Evolutionary conservation across 2,329 filamentous ascomycete species (phyloP), one percentile per base, ranked within the genome.

Genomic region (Corniculantispora saksenae): DNA sequence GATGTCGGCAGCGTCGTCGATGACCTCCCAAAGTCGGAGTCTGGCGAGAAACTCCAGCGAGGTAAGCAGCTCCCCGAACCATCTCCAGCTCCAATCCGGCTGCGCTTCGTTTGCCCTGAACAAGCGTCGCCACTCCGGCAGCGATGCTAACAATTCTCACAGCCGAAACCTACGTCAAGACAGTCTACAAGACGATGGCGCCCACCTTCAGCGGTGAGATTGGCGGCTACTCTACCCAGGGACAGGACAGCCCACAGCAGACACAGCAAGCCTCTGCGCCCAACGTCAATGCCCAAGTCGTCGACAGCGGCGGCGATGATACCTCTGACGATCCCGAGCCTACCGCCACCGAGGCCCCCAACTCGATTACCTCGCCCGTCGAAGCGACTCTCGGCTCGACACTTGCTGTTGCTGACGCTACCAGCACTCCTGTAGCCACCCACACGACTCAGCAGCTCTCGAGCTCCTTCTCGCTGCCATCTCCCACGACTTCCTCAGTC

Each of bases 171-270:
- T 63, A 47, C 50, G 69, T 76, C 40, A 71, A 70, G 17, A 80
- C 78, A 21, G 74, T 82, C 23, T 82, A 79, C 69, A 76, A 77
- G 58, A 83, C 81, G 45, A 66, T 81, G 72, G 68, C 72, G 7
- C 71, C 77, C 15, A 80, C 75, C 5, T 82, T 82, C 45, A 72
- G 75, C 43, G 81, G 79, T n/a, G 71, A 73, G 7, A 73, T 83
- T 63, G 81, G 70, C 32, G 78, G 81, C 29, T 82, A 79, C 63
- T 75, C 75, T 40, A 82, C 64, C 47, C 53, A 64, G 29, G 62
- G 63, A 17, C 29, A 69, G 25, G 47, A 66, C 6, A 59, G 68
- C 21, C 63, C 63, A 27, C 51, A 62, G 53, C 56, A 67, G 17
- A 71, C 71, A 13, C 25, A 68, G 43, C 54, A 45, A 38, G 17